Evolutionary conservation across 768 basidiomycete genomes (phyloP).

Genomic region (Boletus reticulatus): DNA sequence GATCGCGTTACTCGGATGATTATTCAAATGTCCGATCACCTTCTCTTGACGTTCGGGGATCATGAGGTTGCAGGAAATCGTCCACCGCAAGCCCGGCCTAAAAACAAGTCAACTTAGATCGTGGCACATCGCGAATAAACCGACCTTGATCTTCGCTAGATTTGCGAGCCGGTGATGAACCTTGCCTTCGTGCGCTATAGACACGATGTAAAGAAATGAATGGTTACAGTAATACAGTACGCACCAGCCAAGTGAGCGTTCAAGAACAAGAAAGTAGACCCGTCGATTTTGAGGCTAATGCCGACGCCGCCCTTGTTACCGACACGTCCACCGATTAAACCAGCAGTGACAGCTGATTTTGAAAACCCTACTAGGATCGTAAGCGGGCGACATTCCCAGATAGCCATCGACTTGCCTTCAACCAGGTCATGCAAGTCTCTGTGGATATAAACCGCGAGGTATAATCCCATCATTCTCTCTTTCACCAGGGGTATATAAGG

Average conservation of each 20-base stretch:
- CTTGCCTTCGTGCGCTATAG: constrained; percentile 71
- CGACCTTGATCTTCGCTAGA: constrained; percentile 83
- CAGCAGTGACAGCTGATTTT: constrained; percentile 82
- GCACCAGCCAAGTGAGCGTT: constrained; percentile 88
- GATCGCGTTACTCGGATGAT: constrained; percentile 1
- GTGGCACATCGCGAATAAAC: not conserved
- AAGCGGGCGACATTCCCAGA: not conserved
- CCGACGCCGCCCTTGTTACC: constrained; percentile 95
- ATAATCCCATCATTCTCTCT: constrained; percentile 90
- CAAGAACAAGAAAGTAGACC: constrained; percentile 82
- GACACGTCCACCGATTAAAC: constrained; percentile 84
- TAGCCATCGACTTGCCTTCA: constrained; percentile 41
- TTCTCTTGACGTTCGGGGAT: constrained; percentile 68
- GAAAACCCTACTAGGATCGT: constrained; percentile 52
- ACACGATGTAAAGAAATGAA: not conserved
- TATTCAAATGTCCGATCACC: constrained; percentile 37
- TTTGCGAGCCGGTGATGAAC: constrained; percentile 81
- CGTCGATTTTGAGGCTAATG: constrained; percentile 80
- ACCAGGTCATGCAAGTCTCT: constrained; percentile 65
- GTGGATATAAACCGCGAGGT: constrained; percentile 73
- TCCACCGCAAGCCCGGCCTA: constrained; percentile 78
- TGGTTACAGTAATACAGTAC: constrained; percentile 1
- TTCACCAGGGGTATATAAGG: constrained; percentile 86
- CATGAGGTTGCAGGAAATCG: constrained; percentile 63
- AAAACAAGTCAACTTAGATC: constrained; percentile 4